Evolutionary conservation across 805 yeast species (phyloP).

Genomic region (Diddensiella transvaalensis): DNA sequence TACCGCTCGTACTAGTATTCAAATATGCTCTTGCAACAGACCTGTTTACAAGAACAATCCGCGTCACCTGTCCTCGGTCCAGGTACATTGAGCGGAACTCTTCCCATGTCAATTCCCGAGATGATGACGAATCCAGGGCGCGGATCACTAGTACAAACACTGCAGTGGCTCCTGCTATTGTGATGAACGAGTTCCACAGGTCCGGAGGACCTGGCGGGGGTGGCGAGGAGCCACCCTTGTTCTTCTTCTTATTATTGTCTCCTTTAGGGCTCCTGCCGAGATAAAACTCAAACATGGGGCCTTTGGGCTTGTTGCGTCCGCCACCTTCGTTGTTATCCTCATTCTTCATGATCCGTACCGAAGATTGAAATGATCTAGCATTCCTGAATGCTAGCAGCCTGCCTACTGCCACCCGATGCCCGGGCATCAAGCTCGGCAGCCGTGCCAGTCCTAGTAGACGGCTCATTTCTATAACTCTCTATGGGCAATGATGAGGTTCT

Average conservation of each 20-base stretch:
- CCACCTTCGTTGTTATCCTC: not conserved
- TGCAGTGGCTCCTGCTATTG: conserved; percentile 13
- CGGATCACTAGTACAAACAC: conserved; percentile 5
- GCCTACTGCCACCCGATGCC: not conserved
- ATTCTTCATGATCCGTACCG: not conserved
- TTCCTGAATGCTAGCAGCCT: too few species aligned
- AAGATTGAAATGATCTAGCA: not conserved
- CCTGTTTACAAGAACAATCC: conserved; percentile 72
- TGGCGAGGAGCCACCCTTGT: not conserved
- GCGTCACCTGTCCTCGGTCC: conserved; percentile 72
- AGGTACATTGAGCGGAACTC: conserved; percentile 76
- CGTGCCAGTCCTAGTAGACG: not conserved
- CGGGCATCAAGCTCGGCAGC: not conserved
- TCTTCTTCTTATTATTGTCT: conserved; percentile 2
- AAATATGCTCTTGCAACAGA: conserved; percentile 68
- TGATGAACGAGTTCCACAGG: not conserved
- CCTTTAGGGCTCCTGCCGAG: conserved; percentile 3
- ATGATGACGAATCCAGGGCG: conserved; percentile 5
- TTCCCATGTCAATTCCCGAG: conserved; percentile 76
- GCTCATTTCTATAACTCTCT: too few species aligned
- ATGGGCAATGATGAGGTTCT: too few species aligned
- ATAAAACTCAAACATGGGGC: conserved; percentile 11
- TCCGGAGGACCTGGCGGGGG: conserved; percentile 8
- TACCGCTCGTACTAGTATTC: conserved; percentile 44
- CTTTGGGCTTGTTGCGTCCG: not conserved